Evolutionary conservation across 441 rosid species (phyloP).

Genomic region (Metrosideros polymorpha): DNA sequence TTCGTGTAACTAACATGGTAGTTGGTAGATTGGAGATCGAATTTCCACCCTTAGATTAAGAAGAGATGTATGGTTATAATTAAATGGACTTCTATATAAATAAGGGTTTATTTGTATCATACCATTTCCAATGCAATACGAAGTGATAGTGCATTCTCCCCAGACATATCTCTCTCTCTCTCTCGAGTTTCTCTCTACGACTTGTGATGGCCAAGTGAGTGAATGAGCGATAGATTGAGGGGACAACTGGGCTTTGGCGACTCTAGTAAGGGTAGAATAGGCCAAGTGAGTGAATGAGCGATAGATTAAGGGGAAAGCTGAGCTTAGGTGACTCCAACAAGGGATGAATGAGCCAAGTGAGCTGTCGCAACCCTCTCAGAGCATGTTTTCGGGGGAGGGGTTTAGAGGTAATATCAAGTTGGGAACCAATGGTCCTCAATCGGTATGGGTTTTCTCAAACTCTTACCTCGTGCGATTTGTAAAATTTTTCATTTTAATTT

Average conservation of each 20-base stretch:
- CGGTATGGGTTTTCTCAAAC: too few species aligned
- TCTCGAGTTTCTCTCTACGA: not conserved
- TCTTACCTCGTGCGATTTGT: not conserved
- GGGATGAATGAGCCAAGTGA: not conserved
- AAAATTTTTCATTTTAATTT: not conserved
- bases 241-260: not conserved
- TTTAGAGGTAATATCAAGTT: too few species aligned
- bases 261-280: too few species aligned
- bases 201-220: not conserved
- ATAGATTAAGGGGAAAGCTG: too few species aligned
- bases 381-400: not conserved
- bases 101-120: not conserved
- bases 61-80: not conserved
- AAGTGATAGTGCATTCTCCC: not conserved
- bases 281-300: too few species aligned
- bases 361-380: not conserved
- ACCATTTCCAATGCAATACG: not conserved
- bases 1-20: not conserved
- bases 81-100: not conserved
- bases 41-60: not conserved
- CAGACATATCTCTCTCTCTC: not conserved
- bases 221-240: fast-evolving
- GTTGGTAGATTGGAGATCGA: not conserved
- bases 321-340: too few species aligned
- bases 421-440: too few species aligned